Evolutionary conservation across 1,284 basidiomycete genomes (phyloP).

Genomic region (Omphalotus olearius): DNA sequence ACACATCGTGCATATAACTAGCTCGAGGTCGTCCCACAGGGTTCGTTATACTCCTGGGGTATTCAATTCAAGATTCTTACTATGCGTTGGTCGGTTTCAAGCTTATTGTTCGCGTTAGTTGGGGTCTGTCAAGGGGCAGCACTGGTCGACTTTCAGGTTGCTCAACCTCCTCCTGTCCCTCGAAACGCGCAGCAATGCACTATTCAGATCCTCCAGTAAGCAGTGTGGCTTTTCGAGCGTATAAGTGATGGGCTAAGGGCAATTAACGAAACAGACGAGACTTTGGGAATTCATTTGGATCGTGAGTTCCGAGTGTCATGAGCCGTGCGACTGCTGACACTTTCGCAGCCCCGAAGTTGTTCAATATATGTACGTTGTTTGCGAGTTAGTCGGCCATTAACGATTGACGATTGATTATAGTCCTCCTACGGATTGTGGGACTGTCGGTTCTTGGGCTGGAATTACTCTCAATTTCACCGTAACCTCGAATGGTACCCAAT

Average conservation of each 20-base stretch:
- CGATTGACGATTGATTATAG: slow-evolving; percentile 27
- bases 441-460: slow-evolving; percentile 68
- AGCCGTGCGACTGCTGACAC: neutral
- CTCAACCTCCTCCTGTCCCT: slow-evolving; percentile 50
- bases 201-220: slow-evolving; percentile 44
- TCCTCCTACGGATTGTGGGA: slow-evolving; percentile 69
- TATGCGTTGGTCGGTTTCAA: no score
- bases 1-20: no score
- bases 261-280: slow-evolving; percentile 43
- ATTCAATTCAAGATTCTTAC: no score
- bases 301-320: slow-evolving; percentile 30
- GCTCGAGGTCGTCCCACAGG: no score
- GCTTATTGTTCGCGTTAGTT: no score
- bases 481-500: slow-evolving; percentile 73
- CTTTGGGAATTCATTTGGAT: slow-evolving; percentile 68
- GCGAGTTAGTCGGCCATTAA: neutral
- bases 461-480: slow-evolving; percentile 72
- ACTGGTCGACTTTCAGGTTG: slow-evolving; percentile 46
- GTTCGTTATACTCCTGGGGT: no score
- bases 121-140: neutral
- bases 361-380: slow-evolving; percentile 7
- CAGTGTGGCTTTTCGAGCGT: slow-evolving; percentile 1
- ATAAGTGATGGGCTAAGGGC: no score
- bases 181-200: slow-evolving; percentile 41
- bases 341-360: slow-evolving; percentile 41